Percentiles rank a stretch among this genome's conserved stretches.
These are phyloP conservation scores for Agaricus blazei DNA, from an alignment of 768 basidiomycete species.

Conservation along the genomic window DNA sequence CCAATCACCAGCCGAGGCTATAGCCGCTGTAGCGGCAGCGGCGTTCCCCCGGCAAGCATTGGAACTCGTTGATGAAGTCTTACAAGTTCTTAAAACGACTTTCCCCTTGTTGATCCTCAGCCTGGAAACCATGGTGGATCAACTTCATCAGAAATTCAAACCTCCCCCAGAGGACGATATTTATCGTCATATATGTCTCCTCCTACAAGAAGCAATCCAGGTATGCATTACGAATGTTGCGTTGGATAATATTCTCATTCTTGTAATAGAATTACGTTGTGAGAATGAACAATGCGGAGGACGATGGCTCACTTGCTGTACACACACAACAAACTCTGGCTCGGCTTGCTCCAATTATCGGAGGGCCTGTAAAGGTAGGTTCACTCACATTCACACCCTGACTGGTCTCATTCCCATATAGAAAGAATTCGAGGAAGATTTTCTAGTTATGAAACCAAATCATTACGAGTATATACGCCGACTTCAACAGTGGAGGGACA, in stretches of 20 bases:
- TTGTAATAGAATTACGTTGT: slow-evolving; percentile 55
- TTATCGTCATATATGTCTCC: slow-evolving; percentile 83
- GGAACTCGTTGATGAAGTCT: slow-evolving; percentile 91
- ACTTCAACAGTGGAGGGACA: slow-evolving; percentile 91
- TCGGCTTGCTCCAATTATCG: slow-evolving; percentile 59
- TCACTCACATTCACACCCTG: background rate
- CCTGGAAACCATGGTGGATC: slow-evolving; percentile 96
- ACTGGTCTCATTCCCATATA: slow-evolving; percentile 22
- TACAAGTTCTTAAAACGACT: slow-evolving; percentile 90
- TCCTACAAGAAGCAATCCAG: slow-evolving; percentile 83
- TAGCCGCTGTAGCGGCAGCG: background rate
- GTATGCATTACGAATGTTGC: slow-evolving; percentile 32
- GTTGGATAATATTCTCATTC: background rate
- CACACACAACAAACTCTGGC: slow-evolving; percentile 51
- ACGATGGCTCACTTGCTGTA: slow-evolving; percentile 58
- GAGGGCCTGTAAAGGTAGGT: slow-evolving; percentile 53
- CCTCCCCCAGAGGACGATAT: slow-evolving; percentile 88
- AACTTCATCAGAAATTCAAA: slow-evolving; percentile 87
- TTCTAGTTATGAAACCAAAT: slow-evolving; percentile 71
- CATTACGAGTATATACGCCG: slow-evolving; percentile 85
- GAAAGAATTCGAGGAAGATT: slow-evolving; percentile 91
- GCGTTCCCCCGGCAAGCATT: slow-evolving; percentile 58
- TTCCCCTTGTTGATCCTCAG: slow-evolving; percentile 94
- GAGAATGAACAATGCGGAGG: slow-evolving; percentile 60
- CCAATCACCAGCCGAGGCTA: slow-evolving; percentile 2